phyloP scores from a whole-genome alignment of 2,329 filamentous ascomycete species.

The Amylocarpus encephaloides region DNA sequence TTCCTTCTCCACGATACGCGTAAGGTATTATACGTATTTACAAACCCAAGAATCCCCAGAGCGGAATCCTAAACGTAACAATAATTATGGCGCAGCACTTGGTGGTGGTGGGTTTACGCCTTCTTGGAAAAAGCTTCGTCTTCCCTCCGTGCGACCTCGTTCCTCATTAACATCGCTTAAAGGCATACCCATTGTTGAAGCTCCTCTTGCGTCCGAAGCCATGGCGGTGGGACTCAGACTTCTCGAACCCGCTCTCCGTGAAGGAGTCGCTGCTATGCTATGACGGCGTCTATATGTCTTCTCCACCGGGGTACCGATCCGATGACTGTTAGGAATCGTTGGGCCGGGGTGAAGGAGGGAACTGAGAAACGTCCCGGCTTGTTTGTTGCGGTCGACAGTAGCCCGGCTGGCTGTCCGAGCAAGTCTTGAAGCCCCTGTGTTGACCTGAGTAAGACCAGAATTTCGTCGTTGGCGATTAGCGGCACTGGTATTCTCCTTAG shows the following conservation, averaged over 20 bases:
- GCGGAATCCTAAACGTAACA: no score
- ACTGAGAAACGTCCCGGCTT: slow-evolving; percentile 22
- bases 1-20: no score
- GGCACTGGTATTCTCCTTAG: slow-evolving; percentile 48
- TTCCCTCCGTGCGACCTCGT: slow-evolving; percentile 13
- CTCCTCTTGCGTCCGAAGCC: background rate
- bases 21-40: no score
- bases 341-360: slow-evolving; percentile 30
- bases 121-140: slow-evolving; percentile 21
- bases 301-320: slow-evolving; percentile 6
- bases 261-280: slow-evolving; percentile 8
- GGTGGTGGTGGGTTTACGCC: slow-evolving; percentile 18
- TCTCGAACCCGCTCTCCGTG: background rate
- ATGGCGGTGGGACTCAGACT: slow-evolving; percentile 9
- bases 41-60: no score
- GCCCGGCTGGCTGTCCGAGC: slow-evolving; percentile 12
- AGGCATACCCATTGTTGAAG: background rate
- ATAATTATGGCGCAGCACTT: background rate
- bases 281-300: slow-evolving; percentile 4
- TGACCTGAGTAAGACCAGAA: slow-evolving; percentile 11
- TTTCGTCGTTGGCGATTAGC: slow-evolving; percentile 13
- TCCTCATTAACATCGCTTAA: slow-evolving; percentile 6
- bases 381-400: background rate
- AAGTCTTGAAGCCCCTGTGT: slow-evolving; percentile 12
- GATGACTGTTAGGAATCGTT: slow-evolving; percentile 26